phyloP scores from a whole-genome alignment of 345 rosid genomes.

The Toxicodendron radicans region DNA sequence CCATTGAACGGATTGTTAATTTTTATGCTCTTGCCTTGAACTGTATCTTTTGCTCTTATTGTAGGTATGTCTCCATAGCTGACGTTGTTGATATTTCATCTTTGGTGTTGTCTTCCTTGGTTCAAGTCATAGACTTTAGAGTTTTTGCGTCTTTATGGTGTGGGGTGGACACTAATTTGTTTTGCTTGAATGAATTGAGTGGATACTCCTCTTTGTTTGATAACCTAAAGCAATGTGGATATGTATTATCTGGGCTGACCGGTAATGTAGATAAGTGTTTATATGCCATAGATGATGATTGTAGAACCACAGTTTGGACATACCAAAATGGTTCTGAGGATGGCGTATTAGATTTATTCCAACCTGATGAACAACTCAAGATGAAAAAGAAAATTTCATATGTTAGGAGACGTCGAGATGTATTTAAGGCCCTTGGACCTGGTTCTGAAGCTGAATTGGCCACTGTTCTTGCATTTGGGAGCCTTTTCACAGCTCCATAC shows the following conservation, averaged over 20 bases:
- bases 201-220: conserved; percentile 35
- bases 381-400: conserved; percentile 65
- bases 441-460: conserved; percentile 67
- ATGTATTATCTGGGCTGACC: conserved; percentile 55
- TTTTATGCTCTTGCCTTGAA: neutral
- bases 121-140: conserved; percentile 74
- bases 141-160: conserved; percentile 72
- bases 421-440: conserved; percentile 66
- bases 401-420: conserved; percentile 66
- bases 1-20: neutral
- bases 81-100: conserved; percentile 76
- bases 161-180: conserved; percentile 45
- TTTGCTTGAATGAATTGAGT: conserved; percentile 41
- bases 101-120: conserved; percentile 52
- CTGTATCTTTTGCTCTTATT: conserved; percentile 9
- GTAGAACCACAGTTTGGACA: conserved; percentile 86
- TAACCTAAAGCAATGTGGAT: conserved; percentile 68
- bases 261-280: conserved; percentile 68
- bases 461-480: conserved; percentile 75
- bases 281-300: conserved; percentile 72
- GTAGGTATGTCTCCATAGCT: conserved; percentile 83
- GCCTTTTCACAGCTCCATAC: conserved; percentile 81
- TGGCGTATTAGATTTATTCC: conserved; percentile 67
- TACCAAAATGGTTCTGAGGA: conserved; percentile 51
- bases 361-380: conserved; percentile 80